Conservation (phyloP, 192 early-diverging fungal genomes). For the Linnemannia exigua region DNA sequence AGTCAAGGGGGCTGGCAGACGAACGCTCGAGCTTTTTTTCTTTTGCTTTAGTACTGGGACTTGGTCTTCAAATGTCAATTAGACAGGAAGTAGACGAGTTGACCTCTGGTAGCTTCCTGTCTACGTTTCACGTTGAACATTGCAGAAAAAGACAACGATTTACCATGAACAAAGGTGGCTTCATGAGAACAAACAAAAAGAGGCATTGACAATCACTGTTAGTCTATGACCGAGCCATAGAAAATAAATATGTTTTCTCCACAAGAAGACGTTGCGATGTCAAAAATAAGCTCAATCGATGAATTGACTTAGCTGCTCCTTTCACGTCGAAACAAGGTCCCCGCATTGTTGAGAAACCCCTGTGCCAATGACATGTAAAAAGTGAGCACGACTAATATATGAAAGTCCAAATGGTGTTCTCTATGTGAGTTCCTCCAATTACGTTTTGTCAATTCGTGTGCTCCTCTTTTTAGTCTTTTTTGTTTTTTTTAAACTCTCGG, state of each 20-base stretch:
- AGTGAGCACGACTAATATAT: not conserved
- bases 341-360: no score
- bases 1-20: not conserved
- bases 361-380: not conserved
- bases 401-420: not conserved
- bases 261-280: not conserved
- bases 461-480: not conserved
- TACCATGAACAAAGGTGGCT: not conserved
- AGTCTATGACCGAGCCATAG: no score
- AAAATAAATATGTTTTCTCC: not conserved
- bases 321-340: not conserved
- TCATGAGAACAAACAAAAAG: not conserved
- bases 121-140: no score
- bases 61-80: not conserved
- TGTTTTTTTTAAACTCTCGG: constrained; percentile 2
- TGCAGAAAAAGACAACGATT: no score
- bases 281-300: not conserved
- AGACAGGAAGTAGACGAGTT: not conserved
- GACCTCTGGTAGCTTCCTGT: no score
- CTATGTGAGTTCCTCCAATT: not conserved
- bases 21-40: not conserved
- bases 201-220: not conserved
- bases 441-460: not conserved
- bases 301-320: not conserved
- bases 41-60: not conserved